Evolutionary conservation across 306 rosid genomes (phyloP), one percentile per base, ranked within the genome.

Genomic region (Castanospermum australe): DNA sequence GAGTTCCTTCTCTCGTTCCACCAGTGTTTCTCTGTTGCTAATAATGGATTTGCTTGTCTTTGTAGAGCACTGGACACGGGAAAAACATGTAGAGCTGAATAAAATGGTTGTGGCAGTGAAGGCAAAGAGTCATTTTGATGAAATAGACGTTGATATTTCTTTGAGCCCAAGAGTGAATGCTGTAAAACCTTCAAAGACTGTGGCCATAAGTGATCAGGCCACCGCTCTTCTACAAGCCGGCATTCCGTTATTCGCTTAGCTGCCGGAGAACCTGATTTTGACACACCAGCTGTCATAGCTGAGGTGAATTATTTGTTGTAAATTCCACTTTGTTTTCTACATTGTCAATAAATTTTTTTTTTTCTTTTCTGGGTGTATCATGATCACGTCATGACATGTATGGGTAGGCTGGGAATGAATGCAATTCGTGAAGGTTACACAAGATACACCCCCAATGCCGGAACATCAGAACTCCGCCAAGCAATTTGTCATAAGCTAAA

Each of bases 201-300:
- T 96, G 22, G 96, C 93, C 25, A 90, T 96, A 15, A 91, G 90
- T 24, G 99, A 96, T 82, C 92, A 77, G 41, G 99, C 98, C 65
- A 88, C 93, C 0, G 93, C 97, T 52, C 98, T 96, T 7, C 89
- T 82, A 18, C 88, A 87, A 68, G 93, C 99, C 1, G 99, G 99
- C 1, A 80, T 96, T 24, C 98, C 4, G 93, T 96, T 47, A 96
- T 96, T 69, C 89, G 92, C 8, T 76, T 96, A 33, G 92, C 99
- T 1, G 96, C 98, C 2, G 99, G 99, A 21, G 97, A 96, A 50
- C 93, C 99, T 2, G 97, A 96, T 86, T 96, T 96, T 36, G 98
- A 91, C 63, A 96, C 99, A 0, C 99, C 99, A 0, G n/a, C 88
- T 56, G 68, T 77, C 12, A 86, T 96, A 2, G 90, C 86, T 0